These are phyloP conservation scores for Mycena galericulata DNA, from an alignment of 768 basidiomycete species.

Conservation along the genomic window DNA sequence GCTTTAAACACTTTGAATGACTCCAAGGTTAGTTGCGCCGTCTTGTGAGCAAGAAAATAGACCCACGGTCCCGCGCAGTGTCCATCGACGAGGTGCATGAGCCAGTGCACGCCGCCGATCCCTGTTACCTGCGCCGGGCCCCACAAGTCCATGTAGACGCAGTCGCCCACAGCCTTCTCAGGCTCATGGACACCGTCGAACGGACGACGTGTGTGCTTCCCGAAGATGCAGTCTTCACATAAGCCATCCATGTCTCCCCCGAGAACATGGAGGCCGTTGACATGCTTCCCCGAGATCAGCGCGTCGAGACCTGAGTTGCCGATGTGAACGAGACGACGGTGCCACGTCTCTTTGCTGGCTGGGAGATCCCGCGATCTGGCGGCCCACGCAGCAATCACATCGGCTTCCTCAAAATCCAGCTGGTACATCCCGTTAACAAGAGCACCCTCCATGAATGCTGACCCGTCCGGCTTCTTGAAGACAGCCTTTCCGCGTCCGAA, in stretches of 20 bases:
- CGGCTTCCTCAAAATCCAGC: no score
- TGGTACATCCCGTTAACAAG: neutral
- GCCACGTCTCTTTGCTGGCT: conserved; percentile 1
- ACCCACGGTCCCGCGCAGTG: conserved; percentile 6
- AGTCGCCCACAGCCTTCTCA: conserved; percentile 10
- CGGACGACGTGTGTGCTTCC: no score
- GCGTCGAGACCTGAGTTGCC: neutral
- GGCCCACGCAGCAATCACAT: neutral
- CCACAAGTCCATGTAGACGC: conserved; percentile 23
- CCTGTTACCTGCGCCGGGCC: conserved; percentile 10
- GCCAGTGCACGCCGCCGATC: neutral
- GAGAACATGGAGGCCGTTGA: no score
- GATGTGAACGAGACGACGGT: conserved; percentile 6
- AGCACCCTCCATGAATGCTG: neutral
- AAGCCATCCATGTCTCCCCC: no score
- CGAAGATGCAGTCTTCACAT: no score
- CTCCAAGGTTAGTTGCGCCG: neutral
- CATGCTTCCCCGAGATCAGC: neutral
- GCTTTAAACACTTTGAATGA: conserved; percentile 7
- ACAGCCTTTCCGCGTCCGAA: neutral
- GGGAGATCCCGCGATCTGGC: neutral
- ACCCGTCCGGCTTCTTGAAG: neutral
- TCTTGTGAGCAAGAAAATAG: conserved; percentile 2
- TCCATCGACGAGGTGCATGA: conserved; percentile 12
- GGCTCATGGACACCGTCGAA: conserved; percentile 6